Conservation (phyloP, 176 grass and related monocot genomes). For the Musa schizocarpa region DNA sequence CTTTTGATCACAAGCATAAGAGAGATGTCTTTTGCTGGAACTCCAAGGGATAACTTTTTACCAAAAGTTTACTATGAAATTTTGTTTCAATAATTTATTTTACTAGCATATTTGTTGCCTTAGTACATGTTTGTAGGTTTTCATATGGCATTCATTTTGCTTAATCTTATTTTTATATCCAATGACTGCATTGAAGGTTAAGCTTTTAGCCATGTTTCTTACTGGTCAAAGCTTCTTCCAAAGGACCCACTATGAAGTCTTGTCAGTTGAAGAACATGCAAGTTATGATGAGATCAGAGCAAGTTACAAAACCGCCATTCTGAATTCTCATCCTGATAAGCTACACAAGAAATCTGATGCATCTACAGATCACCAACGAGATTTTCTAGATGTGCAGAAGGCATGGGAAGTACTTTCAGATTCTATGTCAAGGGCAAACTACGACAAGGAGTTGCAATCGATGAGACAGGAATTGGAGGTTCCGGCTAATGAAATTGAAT, state of each 20-base stretch:
- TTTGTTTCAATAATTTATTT: too few species aligned
- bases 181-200: not conserved
- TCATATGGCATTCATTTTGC: not conserved
- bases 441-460: conserved; percentile 49
- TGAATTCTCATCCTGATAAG: conserved; percentile 85
- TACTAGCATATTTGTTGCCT: too few species aligned
- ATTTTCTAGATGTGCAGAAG: conserved; percentile 52
- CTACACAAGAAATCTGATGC: conserved; percentile 3
- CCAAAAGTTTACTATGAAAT: too few species aligned
- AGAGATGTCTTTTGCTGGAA: too few species aligned
- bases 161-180: conserved; percentile 5
- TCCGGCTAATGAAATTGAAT: conserved; percentile 51
- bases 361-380: not conserved
- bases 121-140: too few species aligned
- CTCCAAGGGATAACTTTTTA: too few species aligned
- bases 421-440: conserved; percentile 36
- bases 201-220: conserved; percentile 36
- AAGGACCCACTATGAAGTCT: conserved; percentile 60
- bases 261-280: conserved; percentile 59
- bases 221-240: conserved; percentile 12
- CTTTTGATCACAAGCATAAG: too few species aligned
- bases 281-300: conserved; percentile 50
- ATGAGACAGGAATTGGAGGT: conserved; percentile 43
- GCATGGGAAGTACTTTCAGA: conserved; percentile 68
- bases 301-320: conserved; percentile 45